A percentile compares a stretch with the other conserved stretches of the same genome.
Evolutionary conservation across 192 early-diverging fungal species (phyloP).

Genomic region (Gonapodya prolifera): DNA sequence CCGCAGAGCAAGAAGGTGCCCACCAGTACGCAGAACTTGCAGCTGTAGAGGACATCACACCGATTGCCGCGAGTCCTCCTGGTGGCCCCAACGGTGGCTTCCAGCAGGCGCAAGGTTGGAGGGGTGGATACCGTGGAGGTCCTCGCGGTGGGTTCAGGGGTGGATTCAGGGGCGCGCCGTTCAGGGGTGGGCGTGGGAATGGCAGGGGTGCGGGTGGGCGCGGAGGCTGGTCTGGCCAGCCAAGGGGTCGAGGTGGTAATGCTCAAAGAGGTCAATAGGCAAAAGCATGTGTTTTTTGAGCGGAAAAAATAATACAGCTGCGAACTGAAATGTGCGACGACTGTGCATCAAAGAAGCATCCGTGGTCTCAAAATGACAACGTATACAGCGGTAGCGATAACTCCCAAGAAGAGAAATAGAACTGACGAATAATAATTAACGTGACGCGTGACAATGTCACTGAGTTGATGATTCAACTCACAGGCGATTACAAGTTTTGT

Average conservation of each 20-base stretch:
- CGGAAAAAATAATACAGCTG: too few species aligned
- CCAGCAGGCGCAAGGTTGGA: neutral
- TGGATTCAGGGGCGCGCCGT: neutral
- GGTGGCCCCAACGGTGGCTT: neutral
- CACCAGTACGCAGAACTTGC: neutral
- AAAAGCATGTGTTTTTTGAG: too few species aligned
- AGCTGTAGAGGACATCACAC: neutral
- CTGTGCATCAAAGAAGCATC: too few species aligned
- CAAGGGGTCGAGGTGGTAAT: neutral
- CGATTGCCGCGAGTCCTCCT: neutral
- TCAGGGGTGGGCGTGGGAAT: neutral
- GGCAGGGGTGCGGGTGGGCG: neutral
- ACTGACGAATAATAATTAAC: too few species aligned
- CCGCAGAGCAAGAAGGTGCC: neutral
- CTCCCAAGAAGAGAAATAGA: too few species aligned
- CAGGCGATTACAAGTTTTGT: too few species aligned
- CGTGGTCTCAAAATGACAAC: too few species aligned
- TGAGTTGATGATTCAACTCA: too few species aligned
- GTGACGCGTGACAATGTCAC: too few species aligned
- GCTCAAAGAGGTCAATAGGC: neutral
- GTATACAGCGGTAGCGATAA: too few species aligned
- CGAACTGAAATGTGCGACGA: too few species aligned
- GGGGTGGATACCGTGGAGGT: neutral
- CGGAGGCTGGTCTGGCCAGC: neutral
- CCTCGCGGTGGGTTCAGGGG: neutral